Evolutionary conservation across 306 rosid genomes (phyloP).

Genomic region (Begonia loranthoides): DNA sequence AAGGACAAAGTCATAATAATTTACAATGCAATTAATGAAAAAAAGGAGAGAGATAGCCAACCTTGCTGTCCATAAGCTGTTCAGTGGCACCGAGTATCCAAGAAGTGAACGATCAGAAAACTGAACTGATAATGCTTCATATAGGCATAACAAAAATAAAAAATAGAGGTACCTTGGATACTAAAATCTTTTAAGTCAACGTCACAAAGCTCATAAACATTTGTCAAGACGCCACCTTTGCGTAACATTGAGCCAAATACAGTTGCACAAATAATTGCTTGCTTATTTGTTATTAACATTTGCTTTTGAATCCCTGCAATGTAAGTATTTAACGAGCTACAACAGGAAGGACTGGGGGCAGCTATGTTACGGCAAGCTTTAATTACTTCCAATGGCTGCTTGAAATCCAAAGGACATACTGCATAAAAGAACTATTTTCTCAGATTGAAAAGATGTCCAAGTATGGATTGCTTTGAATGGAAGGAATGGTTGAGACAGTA

Average conservation of each 20-base stretch:
- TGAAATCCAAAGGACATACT: conserved; percentile 89
- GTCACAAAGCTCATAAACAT: conserved; percentile 87
- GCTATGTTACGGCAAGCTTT: conserved; percentile 67
- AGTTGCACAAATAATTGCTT: conserved; percentile 90
- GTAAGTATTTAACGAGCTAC: conserved; percentile 73
- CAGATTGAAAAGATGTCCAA: too few species aligned
- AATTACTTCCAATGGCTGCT: conserved; percentile 71
- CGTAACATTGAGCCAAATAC: conserved; percentile 86
- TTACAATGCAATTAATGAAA: conserved; percentile 7
- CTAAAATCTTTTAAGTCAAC: conserved; percentile 98
- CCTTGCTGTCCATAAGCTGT: conserved; percentile 79
- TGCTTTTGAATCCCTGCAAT: conserved; percentile 79
- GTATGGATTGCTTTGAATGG: too few species aligned
- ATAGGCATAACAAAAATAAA: too few species aligned
- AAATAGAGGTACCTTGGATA: conserved; percentile 48
- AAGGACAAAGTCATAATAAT: neutral
- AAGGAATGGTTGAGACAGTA: too few species aligned
- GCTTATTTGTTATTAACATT: conserved; percentile 89
- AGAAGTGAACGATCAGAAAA: conserved; percentile 2
- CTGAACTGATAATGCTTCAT: too few species aligned
- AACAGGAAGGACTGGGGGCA: conserved; percentile 88
- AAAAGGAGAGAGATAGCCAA: conserved; percentile 20
- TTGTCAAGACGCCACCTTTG: conserved; percentile 70
- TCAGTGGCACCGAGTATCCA: conserved; percentile 19
- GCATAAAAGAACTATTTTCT: conserved; percentile 21